phyloP scores from a whole-genome alignment of 139 green algal genomes.

The Chlamydomonas incerta region DNA sequence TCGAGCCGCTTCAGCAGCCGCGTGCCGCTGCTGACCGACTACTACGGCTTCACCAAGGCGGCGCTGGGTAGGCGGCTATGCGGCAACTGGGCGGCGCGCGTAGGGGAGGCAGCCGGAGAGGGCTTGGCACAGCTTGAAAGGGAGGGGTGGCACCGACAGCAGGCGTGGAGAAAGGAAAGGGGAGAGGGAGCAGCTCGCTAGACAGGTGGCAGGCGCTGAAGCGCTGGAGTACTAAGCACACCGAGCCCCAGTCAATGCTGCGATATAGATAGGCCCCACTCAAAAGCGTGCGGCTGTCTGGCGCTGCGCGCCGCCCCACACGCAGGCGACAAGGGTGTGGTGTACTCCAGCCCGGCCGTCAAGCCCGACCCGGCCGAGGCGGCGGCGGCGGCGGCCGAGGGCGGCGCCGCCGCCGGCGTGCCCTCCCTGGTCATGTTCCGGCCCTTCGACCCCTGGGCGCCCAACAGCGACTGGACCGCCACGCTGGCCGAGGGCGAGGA shows the following conservation, averaged over 20 bases:
- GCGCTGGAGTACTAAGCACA: too few relatives aligned
- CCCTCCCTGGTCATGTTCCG: slow-evolving; percentile 57
- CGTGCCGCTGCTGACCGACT: slow-evolving; percentile 87
- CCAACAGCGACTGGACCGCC: slow-evolving; percentile 83
- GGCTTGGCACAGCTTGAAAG: too few relatives aligned
- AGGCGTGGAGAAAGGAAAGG: too few relatives aligned
- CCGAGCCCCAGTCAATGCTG: too few relatives aligned
- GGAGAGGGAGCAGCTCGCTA: too few relatives aligned
- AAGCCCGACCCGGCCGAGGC: slow-evolving; percentile 6
- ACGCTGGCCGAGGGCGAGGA: slow-evolving; percentile 79
- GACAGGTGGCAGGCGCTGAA: too few relatives aligned
- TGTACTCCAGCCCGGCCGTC: slow-evolving; percentile 64
- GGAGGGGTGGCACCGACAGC: too few relatives aligned
- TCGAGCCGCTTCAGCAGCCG: slow-evolving; percentile 54
- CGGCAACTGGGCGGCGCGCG: too few relatives aligned
- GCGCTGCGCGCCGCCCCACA: too few relatives aligned
- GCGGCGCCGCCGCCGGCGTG: neutral
- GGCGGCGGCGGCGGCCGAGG: neutral
- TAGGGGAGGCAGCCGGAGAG: too few relatives aligned
- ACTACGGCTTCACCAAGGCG: slow-evolving; percentile 82
- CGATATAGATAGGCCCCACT: too few relatives aligned
- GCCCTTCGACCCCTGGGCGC: slow-evolving; percentile 84
- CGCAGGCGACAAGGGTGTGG: slow-evolving; percentile 61
- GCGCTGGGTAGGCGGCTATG: slow-evolving; percentile 69
- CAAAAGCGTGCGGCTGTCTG: too few relatives aligned